Base-by-base conservation (phyloP, 768 basidiomycete genomes). In the Gloeopeniophorella convolvens region DNA sequence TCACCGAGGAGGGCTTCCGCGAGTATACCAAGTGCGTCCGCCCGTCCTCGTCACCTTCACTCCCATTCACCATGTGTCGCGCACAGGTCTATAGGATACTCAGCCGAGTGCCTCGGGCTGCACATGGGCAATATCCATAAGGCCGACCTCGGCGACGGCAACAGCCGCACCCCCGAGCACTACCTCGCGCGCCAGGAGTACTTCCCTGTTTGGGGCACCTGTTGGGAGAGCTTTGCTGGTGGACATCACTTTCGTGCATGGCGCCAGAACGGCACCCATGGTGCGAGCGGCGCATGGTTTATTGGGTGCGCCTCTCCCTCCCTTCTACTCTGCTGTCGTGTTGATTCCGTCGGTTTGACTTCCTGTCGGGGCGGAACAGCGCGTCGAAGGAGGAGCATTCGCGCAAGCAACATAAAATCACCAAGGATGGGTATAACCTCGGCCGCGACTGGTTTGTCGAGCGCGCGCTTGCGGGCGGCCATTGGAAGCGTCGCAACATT, bases 171-270 rank as follows among this genome's bases (percentile, higher is more conserved):
- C 62, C 63, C 68, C 0, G 83, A 93, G 62, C 75, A 80, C 54
- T 77, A 81, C 62, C 76, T 92, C 40, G 83, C 81, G 20, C 78
- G 90, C 20, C 89, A 93, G 58, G 72, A 82, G 54, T 90, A 89
- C 66, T 77, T 78, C 58, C 87, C 89, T 4, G 67, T 82, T 30
- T 82, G 80, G 75, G 90, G 90, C 23, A 88, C 88, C 0, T 93
- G 90, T 65, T 89, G 90, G 85, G 89, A 93, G 72, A 88, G 80
- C 59, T 65, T 92, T 20, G 74, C 81, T 12, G 89, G 89, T n/a
- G 90, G 89, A 2, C 83, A 92, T 50, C 91, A 93, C 62, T 93
- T 88, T 60, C 77, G 89, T 42, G 88, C 88, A 7, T 93, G 89
- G 89, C 82, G 80, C 61, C 89, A 93, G 72, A 89, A 90, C 57